phyloP scores from a whole-genome alignment of 257 asterid species.

The Fraxinus anomala region DNA sequence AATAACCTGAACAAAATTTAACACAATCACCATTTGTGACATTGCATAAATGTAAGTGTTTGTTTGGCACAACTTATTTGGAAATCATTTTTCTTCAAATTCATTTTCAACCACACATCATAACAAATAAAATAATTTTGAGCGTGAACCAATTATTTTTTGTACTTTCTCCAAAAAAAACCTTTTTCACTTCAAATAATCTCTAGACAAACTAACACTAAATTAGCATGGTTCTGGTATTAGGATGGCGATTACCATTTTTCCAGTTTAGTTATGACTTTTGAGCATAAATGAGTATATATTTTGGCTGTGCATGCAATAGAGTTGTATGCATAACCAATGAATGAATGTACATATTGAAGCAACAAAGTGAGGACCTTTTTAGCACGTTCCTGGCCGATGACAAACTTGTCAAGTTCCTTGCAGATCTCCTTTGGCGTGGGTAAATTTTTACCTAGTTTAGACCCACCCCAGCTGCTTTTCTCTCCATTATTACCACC shows the following conservation, averaged over 20 bases:
- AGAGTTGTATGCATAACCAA: neutral
- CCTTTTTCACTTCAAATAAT: no score
- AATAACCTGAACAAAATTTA: neutral
- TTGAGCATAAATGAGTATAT: neutral
- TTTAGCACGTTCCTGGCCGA: slow-evolving; percentile 92
- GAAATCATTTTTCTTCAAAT: no score
- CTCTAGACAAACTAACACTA: no score
- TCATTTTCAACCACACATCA: no score
- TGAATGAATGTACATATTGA: neutral
- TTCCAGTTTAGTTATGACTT: neutral
- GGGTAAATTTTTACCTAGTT: slow-evolving; percentile 73
- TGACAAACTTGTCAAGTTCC: slow-evolving; percentile 88
- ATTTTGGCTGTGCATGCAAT: slow-evolving; percentile 8
- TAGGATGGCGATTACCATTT: neutral
- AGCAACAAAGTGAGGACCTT: slow-evolving; percentile 50
- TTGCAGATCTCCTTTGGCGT: slow-evolving; percentile 92
- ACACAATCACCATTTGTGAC: slow-evolving; percentile 15
- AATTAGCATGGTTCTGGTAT: neutral
- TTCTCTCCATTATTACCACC: slow-evolving; percentile 50
- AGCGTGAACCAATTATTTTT: no score
- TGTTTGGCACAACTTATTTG: no score
- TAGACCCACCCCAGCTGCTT: slow-evolving; percentile 86
- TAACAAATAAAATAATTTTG: no score
- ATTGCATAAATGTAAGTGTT: neutral
- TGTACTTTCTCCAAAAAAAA: no score